Evolutionary conservation across 2,329 filamentous ascomycete genomes (phyloP).

Genomic region (Fusarium tjaetaba): DNA sequence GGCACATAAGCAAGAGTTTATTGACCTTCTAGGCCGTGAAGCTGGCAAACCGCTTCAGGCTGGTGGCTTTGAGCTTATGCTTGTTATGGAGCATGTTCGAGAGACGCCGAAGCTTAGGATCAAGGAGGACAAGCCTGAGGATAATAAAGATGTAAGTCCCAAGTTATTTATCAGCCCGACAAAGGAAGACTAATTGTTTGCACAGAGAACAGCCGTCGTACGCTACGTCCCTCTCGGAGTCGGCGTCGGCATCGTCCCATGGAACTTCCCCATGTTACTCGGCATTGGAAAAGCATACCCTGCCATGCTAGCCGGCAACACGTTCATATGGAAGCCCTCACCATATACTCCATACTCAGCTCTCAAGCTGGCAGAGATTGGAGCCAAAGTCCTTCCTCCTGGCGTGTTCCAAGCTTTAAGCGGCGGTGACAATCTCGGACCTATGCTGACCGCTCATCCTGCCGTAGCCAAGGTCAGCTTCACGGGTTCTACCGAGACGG

Average conservation of each 20-base stretch:
- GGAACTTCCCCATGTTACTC: slow-evolving; percentile 38
- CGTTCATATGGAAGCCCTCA: slow-evolving; percentile 66
- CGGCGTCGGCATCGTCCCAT: slow-evolving; percentile 34
- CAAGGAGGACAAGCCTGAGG: slow-evolving; percentile 31
- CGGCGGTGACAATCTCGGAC: slow-evolving; percentile 68
- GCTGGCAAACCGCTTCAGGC: slow-evolving; percentile 41
- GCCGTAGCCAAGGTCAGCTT: slow-evolving; percentile 70
- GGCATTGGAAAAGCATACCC: slow-evolving; percentile 60
- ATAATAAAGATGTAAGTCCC: slow-evolving; percentile 16
- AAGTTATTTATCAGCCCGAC: accelerated
- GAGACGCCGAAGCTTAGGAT: not conserved
- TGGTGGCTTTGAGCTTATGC: not conserved
- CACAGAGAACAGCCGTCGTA: not conserved
- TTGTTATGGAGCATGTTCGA: not conserved
- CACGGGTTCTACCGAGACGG: slow-evolving; percentile 68
- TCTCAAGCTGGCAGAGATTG: slow-evolving; percentile 69
- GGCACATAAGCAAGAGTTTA: slow-evolving; percentile 34
- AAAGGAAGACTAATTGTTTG: slow-evolving; percentile 10
- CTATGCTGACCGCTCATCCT: slow-evolving; percentile 64
- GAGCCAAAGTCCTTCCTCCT: slow-evolving; percentile 65
- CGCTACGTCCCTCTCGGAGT: slow-evolving; percentile 25
- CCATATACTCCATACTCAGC: slow-evolving; percentile 66
- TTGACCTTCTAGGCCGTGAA: slow-evolving; percentile 37
- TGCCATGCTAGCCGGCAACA: slow-evolving; percentile 66
- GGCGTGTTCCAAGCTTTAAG: slow-evolving; percentile 70